Base-by-base conservation (phyloP, 768 basidiomycete genomes). In the Gelatoporia subvermispora region DNA sequence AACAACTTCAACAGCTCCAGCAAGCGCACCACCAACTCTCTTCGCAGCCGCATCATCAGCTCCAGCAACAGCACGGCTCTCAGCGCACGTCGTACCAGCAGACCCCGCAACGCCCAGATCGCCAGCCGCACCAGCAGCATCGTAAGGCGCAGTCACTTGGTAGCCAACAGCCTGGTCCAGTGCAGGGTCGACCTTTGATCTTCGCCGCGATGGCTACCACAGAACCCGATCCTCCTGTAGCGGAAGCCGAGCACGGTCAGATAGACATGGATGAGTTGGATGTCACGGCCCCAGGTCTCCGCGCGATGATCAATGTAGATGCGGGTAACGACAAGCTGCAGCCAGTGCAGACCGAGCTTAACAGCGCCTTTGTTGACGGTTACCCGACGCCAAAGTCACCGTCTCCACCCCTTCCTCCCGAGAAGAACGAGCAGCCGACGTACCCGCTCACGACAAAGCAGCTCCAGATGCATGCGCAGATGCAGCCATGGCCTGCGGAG, bases 101-200 rank as follows among this genome's bases (percentile, higher is more conserved):
- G 15, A 35, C 13, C 35, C 41, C 11, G 22, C 48, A 20, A 16
- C 20, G 28, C 5, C 31, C 22, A 15, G 16, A 47, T 7, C 41
- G 18, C 48, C 41, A 34, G 18, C 28, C 39, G 41, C 35, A 22
- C 10, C 45, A 47, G 16, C 25, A 46, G 38, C 18, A 42, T 22
- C 50, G 8, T 1, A 36, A 17, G 16, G 22, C 11, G 13, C 11
- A 7, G 21, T 24, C 20, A 9, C 40, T n/a, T 5, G 25, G 20
- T 24, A 24, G 23, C 25, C 44, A 8, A 25, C 47, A 37, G 35
- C 13, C 22, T 16, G 43, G 18, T 24, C 43, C 44, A 18, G 39
- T 64, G 4, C 70, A 68, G 48, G 77, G 75, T 17, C 79, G 77
- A 18, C 82, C 84, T 1, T 69, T 81, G 20, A 86, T 87, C 25